Conservation (phyloP, 257 asterid genomes). For the Ehretia macrophylla region DNA sequence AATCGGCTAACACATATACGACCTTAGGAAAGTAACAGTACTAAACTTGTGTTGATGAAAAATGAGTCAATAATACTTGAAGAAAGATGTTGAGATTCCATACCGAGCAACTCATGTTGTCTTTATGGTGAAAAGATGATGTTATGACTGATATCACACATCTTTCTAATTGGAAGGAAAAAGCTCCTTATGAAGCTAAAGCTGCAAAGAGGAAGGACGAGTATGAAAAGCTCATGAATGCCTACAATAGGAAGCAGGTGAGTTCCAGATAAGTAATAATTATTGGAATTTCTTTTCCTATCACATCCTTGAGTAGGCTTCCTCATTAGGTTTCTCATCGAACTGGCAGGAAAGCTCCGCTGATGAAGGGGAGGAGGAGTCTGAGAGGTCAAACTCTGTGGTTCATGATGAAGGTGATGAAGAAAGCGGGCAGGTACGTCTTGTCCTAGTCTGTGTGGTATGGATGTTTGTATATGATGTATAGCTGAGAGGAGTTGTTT, state of each 20-base stretch:
- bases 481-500: neutral
- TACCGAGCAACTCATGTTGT: too few species aligned
- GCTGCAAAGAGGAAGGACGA: constrained; percentile 83
- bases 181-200: constrained; percentile 94
- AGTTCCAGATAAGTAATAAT: neutral
- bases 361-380: constrained; percentile 74
- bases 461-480: neutral
- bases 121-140: too few species aligned
- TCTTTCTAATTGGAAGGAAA: constrained; percentile 51
- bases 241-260: constrained; percentile 88
- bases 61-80: neutral
- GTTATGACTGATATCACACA: neutral
- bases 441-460: neutral
- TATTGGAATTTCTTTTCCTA: neutral
- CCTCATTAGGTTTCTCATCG: constrained; percentile 5
- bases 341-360: constrained; percentile 70
- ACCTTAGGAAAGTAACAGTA: too few species aligned
- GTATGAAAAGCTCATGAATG: constrained; percentile 70
- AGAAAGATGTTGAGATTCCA: neutral
- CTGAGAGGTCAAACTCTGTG: constrained; percentile 72
- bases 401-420: constrained; percentile 52
- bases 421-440: constrained; percentile 63
- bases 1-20: too few species aligned
- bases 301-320: neutral
- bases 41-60: neutral